A percentile compares a stretch with the other conserved stretches of the same genome.
phyloP scores from a whole-genome alignment of 768 basidiomycete genomes.

The Lyophyllum semitale region DNA sequence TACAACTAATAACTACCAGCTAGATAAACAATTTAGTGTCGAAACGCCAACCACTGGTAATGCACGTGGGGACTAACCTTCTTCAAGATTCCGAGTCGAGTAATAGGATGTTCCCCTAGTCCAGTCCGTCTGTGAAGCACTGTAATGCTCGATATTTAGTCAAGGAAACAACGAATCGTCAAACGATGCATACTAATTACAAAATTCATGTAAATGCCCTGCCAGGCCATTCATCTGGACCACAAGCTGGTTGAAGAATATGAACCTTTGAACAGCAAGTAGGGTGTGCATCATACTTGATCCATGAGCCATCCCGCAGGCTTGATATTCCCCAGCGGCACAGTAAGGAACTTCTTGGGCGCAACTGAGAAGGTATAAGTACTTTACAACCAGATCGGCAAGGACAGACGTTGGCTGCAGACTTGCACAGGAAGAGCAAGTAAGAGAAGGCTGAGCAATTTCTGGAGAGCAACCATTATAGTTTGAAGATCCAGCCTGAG shows the following conservation, averaged over 20 bases:
- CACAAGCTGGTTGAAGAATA: constrained; percentile 28
- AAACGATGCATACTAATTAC: constrained; percentile 32
- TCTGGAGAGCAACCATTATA: constrained; percentile 1
- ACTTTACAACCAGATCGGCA: neutral
- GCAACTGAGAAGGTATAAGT: constrained; percentile 31
- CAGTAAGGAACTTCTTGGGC: constrained; percentile 40
- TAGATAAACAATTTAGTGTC: constrained; percentile 16
- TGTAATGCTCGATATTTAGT: constrained; percentile 9
- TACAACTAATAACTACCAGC: constrained; percentile 63
- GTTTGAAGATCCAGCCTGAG: neutral
- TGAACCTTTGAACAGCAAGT: neutral
- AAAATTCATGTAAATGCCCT: constrained; percentile 47
- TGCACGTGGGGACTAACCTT: constrained; percentile 29
- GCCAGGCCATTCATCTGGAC: constrained; percentile 46
- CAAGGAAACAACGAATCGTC: neutral
- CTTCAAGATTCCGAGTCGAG: constrained; percentile 44
- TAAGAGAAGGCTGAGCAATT: constrained; percentile 6
- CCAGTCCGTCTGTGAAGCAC: constrained; percentile 45
- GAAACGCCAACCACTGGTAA: neutral
- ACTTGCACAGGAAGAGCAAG: constrained; percentile 10
- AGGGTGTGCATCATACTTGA: constrained; percentile 27
- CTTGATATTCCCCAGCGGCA: constrained; percentile 39
- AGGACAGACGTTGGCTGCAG: constrained; percentile 27
- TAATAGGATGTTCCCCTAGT: constrained; percentile 40
- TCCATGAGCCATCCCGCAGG: constrained; percentile 46